phyloP scores from a whole-genome alignment of 352 stramenopile genomes.

The Phytophthora colocasiae region DNA sequence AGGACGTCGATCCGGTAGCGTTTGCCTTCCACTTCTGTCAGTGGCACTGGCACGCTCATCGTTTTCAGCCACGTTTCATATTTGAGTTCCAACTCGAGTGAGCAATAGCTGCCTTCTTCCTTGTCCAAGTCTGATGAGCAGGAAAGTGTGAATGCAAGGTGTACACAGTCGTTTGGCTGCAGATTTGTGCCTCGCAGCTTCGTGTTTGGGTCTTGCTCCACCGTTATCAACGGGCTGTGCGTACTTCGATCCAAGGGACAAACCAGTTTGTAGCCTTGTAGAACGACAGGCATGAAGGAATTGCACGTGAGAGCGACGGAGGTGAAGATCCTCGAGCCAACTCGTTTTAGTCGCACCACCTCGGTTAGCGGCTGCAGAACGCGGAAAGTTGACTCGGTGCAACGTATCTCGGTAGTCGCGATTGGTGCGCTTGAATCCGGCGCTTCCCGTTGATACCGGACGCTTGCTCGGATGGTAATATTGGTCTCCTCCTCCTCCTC shows the following conservation, averaged over 20 bases:
- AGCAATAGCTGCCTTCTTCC: slow-evolving; percentile 16
- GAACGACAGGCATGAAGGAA: slow-evolving; percentile 23
- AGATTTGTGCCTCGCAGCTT: slow-evolving; percentile 37
- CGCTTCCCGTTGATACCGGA: slow-evolving; percentile 34
- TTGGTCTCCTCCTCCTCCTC: slow-evolving; percentile 8
- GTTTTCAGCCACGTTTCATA: slow-evolving; percentile 27
- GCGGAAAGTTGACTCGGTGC: slow-evolving; percentile 37
- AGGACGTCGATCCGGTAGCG: slow-evolving; percentile 55
- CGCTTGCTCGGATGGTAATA: slow-evolving; percentile 29
- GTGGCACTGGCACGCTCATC: slow-evolving; percentile 36
- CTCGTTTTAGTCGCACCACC: slow-evolving; percentile 46
- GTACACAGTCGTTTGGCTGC: slow-evolving; percentile 40
- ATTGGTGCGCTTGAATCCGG: slow-evolving; percentile 12
- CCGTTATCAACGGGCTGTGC: background rate
- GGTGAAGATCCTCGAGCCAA: slow-evolving; percentile 35
- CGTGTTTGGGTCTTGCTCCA: slow-evolving; percentile 51
- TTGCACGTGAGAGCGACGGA: slow-evolving; percentile 56
- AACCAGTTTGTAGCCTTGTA: slow-evolving; percentile 46
- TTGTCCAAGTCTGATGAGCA: slow-evolving; percentile 28
- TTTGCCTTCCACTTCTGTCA: slow-evolving; percentile 36
- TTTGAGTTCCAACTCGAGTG: slow-evolving; percentile 24
- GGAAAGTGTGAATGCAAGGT: slow-evolving; percentile 50
- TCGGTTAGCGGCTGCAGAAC: slow-evolving; percentile 45
- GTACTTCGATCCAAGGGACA: background rate
- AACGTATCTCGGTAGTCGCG: slow-evolving; percentile 32